Evolutionary conservation across 139 green algal genomes (phyloP).

Genomic region (Chlorella sp.): DNA sequence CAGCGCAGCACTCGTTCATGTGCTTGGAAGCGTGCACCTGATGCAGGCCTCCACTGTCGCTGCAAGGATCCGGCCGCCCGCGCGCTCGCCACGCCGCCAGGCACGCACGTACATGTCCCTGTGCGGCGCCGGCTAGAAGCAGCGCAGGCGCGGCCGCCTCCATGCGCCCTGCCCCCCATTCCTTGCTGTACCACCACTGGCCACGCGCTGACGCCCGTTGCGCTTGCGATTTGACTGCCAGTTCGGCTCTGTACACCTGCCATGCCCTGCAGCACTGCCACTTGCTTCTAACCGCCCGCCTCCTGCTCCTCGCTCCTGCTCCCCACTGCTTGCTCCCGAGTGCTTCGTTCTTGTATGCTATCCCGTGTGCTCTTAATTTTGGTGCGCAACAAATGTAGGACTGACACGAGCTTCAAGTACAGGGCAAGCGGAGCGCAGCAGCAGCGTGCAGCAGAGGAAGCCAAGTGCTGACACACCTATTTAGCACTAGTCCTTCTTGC

Average conservation of each 20-base stretch:
- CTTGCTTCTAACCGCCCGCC: background rate
- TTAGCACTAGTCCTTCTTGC: background rate
- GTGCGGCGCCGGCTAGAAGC: no score
- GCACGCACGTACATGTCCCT: no score
- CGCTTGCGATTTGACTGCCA: conserved; percentile 13
- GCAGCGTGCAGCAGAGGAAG: no score
- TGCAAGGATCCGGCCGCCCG: no score
- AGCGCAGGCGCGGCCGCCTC: background rate
- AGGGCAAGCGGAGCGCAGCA: background rate
- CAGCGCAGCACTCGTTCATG: background rate
- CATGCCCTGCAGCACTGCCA: conserved; percentile 6
- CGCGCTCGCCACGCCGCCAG: background rate
- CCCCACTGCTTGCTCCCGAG: background rate
- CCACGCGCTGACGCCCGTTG: conserved; percentile 2
- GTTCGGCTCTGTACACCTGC: background rate
- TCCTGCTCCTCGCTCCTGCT: background rate
- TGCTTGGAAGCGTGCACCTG: no score
- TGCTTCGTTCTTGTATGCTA: background rate
- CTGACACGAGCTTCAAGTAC: background rate
- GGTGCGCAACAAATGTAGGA: background rate
- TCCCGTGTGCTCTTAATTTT: background rate
- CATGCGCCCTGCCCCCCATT: background rate
- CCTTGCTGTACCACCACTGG: background rate
- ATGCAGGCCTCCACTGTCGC: no score
- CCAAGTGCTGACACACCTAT: no score